A percentile compares a stretch with the other conserved stretches of the same genome.
phyloP scores from a whole-genome alignment of 2,329 filamentous ascomycete genomes.

The Harringtonia lauricola region DNA sequence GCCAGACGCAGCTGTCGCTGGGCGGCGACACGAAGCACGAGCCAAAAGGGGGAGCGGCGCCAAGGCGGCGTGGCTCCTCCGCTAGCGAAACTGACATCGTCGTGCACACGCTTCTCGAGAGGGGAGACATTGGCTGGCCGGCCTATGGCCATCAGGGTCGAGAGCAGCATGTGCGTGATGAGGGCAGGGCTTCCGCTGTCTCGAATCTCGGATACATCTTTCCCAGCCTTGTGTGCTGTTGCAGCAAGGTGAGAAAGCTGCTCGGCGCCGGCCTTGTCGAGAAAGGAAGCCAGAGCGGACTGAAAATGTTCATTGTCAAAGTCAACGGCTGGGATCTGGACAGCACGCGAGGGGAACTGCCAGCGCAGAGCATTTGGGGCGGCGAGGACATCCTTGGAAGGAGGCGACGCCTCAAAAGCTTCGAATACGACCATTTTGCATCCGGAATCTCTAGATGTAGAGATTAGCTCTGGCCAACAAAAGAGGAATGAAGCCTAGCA shows the following conservation, averaged over 20 bases:
- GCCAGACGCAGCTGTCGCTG: slow-evolving; percentile 36
- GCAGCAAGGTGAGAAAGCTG: slow-evolving; percentile 36
- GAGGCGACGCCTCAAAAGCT: slow-evolving; percentile 47
- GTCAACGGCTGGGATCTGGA: slow-evolving; percentile 28
- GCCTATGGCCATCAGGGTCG: slow-evolving; percentile 46
- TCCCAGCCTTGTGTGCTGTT: slow-evolving; percentile 34
- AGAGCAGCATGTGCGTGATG: slow-evolving; percentile 48
- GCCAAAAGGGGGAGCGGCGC: slow-evolving; percentile 51
- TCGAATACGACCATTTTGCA: slow-evolving; percentile 30
- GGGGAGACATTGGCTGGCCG: slow-evolving; percentile 19
- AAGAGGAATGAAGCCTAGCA: neutral
- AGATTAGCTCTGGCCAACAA: too few species aligned
- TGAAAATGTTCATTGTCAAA: slow-evolving; percentile 29
- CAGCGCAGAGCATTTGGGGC: slow-evolving; percentile 40
- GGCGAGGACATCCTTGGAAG: slow-evolving; percentile 38
- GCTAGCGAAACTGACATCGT: slow-evolving; percentile 44
- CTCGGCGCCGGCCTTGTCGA: slow-evolving; percentile 40
- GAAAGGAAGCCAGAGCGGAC: slow-evolving; percentile 34
- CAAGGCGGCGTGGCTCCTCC: slow-evolving; percentile 36
- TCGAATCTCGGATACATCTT: too few species aligned
- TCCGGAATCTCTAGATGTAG: neutral
- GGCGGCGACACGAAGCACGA: slow-evolving; percentile 47
- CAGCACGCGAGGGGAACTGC: slow-evolving; percentile 47
- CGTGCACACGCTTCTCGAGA: slow-evolving; percentile 47
- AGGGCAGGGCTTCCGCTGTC: slow-evolving; percentile 46